Base-by-base conservation (phyloP, 176 grass and related monocot genomes). In the Oryza longistaminata region DNA sequence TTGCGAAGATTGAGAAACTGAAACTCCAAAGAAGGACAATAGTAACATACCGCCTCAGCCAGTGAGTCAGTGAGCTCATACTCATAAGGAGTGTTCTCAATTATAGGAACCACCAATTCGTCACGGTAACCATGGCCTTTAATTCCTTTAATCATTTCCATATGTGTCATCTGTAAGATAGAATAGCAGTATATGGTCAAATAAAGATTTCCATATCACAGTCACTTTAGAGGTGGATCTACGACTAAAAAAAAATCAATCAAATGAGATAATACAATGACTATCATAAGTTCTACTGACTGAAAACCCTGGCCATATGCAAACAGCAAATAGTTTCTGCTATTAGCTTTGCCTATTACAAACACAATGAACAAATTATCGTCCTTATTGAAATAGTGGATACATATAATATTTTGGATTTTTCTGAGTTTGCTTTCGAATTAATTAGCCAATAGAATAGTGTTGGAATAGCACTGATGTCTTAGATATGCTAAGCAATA, bases 141-240 rank as follows among this genome's bases (percentile, higher is more conserved):
- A 70, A 98, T 98, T 90, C 93, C 96, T 95, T 98, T 95, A 88
- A 98, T 98, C 96, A 98, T 98, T 90, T 98, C 96, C 93, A 98
- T 95, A 78, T 98, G 96, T 60, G 88, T 94, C 66, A 95, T 90
- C 93, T 98, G 83, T 39, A 93, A 85, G 17, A 73, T 67, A 70
- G 42, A 27, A 13, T 77, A 68, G 58, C 50, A 49, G 60, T 77
- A 84, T 76, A 19, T 34, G 45, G 66, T 91, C 35, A 86, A 76
- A 88, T 25, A 61, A 71, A 21, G 9, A 64, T 71, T 43, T 70
- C 10, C 45, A 66, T 46, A 58, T 10, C 66, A 3, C 21, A 78
- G 21, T 55, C 66, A 34, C 25, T 44, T 37, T 35, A 67, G 17
- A 14, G 39, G 34, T 58, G 9, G 25, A 75, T 62, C 12, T 9